These are phyloP conservation scores for Kwoniella mangroviensis DNA, from an alignment of 768 basidiomycete genomes.

Conservation along the genomic window DNA sequence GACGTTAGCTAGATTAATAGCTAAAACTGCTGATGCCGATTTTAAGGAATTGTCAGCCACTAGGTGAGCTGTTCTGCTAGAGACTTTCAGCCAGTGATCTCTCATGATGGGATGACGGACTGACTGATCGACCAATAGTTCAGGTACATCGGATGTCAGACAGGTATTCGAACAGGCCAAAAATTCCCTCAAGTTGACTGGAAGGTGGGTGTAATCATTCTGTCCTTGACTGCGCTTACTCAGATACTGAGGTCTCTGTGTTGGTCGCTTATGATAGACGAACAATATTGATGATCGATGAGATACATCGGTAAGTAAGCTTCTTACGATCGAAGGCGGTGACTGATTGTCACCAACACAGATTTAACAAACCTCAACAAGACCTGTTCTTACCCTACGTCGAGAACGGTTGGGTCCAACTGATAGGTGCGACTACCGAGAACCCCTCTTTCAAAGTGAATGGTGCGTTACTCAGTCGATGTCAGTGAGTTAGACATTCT, in stretches of 20 bases:
- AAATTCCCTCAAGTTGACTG: slow-evolving; percentile 67
- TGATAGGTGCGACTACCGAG: slow-evolving; percentile 85
- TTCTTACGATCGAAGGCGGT: background rate
- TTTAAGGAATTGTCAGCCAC: slow-evolving; percentile 84
- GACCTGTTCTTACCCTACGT: slow-evolving; percentile 81
- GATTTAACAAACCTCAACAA: slow-evolving; percentile 58
- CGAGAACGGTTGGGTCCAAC: slow-evolving; percentile 76
- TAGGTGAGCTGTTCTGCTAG: slow-evolving; percentile 58
- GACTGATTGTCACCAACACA: slow-evolving; percentile 9
- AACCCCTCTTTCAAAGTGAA: slow-evolving; percentile 86
- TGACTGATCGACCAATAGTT: slow-evolving; percentile 24
- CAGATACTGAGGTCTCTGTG: background rate
- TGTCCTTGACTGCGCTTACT: background rate
- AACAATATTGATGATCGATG: slow-evolving; percentile 80
- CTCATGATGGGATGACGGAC: too few species aligned
- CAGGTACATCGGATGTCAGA: slow-evolving; percentile 69
- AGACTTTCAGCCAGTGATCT: background rate
- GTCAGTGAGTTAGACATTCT: slow-evolving; percentile 64
- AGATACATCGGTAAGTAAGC: slow-evolving; percentile 75
- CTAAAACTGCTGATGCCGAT: slow-evolving; percentile 64
- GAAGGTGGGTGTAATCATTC: slow-evolving; percentile 59
- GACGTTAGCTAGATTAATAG: slow-evolving; percentile 74
- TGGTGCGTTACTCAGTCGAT: slow-evolving; percentile 73
- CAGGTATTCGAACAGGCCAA: slow-evolving; percentile 78
- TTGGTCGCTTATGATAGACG: slow-evolving; percentile 60